phyloP scores from a whole-genome alignment of 2,329 filamentous ascomycete genomes.

The Colletotrichum sojae region DNA sequence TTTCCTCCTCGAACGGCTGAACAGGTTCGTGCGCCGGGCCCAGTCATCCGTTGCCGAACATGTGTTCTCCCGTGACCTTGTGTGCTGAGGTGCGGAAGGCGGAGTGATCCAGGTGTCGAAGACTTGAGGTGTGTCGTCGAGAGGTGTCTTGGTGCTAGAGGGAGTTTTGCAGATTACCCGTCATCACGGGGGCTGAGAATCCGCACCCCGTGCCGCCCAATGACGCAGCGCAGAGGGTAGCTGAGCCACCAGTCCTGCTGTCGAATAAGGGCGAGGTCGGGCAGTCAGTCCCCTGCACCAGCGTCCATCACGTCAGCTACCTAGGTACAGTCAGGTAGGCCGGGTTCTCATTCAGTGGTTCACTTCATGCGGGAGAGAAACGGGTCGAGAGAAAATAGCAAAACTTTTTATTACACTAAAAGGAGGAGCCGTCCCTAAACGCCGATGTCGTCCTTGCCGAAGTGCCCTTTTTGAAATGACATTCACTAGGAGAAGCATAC shows the following conservation, averaged over 20 bases:
- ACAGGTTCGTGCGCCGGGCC: not conserved
- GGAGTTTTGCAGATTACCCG: slow-evolving; percentile 11
- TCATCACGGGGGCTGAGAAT: slow-evolving; percentile 35
- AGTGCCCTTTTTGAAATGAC: slow-evolving; percentile 33
- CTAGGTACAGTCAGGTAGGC: not conserved
- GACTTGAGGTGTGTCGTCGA: not conserved
- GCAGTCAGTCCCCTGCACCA: slow-evolving; percentile 8
- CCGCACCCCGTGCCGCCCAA: slow-evolving; percentile 34
- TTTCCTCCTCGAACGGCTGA: slow-evolving; percentile 18
- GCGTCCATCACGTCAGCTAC: not conserved
- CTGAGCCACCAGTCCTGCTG: slow-evolving; percentile 56
- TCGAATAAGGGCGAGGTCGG: slow-evolving; percentile 44
- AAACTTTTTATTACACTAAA: slow-evolving; percentile 40
- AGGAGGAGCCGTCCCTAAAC: slow-evolving; percentile 29
- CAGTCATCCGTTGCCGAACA: slow-evolving; percentile 14
- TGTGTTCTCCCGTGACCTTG: slow-evolving; percentile 28
- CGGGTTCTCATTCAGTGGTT: not conserved
- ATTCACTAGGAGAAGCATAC: slow-evolving; percentile 38
- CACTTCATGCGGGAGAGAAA: not conserved
- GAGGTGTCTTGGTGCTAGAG: slow-evolving; percentile 10
- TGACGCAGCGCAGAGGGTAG: slow-evolving; percentile 23
- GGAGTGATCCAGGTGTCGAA: slow-evolving; percentile 14
- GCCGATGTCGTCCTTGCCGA: slow-evolving; percentile 29
- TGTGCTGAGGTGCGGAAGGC: slow-evolving; percentile 1
- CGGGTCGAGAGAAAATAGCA: slow-evolving; percentile 14